Percentiles rank a stretch among this genome's conserved stretches.
Evolutionary conservation across 768 basidiomycete species (phyloP).

Genomic region (Serendipita sp.): DNA sequence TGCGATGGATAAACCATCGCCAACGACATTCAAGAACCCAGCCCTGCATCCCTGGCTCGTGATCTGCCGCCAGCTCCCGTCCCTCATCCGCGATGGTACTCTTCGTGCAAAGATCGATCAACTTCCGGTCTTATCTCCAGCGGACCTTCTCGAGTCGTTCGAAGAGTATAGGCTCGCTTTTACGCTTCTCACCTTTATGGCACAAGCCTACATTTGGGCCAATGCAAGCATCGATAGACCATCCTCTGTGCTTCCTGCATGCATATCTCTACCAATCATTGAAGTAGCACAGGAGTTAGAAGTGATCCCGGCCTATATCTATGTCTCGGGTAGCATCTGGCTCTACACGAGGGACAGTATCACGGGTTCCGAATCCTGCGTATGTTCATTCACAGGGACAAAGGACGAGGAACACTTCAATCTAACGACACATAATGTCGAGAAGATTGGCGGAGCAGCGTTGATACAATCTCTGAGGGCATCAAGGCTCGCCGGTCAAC

Average conservation of each 20-base stretch:
- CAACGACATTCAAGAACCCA: neutral
- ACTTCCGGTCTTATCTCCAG: neutral
- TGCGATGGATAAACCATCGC: neutral
- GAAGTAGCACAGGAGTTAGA: neutral
- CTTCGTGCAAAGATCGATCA: neutral
- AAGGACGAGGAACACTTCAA: conserved; percentile 78
- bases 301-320: neutral
- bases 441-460: conserved; percentile 67
- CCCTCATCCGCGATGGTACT: neutral
- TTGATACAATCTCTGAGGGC: conserved; percentile 21
- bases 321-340: neutral
- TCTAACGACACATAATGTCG: conserved; percentile 69
- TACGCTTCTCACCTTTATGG: neutral
- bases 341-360: neutral
- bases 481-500: neutral
- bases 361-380: conserved; percentile 35
- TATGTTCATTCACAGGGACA: conserved; percentile 64
- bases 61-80: neutral
- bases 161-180: neutral
- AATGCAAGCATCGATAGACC: neutral
- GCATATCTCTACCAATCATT: neutral
- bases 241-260: neutral
- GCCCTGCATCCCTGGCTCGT: neutral
- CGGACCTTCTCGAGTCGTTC: neutral
- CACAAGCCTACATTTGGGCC: conserved; percentile 2